A percentile compares a stretch with the other conserved stretches of the same genome.
phyloP scores from a whole-genome alignment of 2,329 filamentous ascomycete species.

The Aspergillus sp. region DNA sequence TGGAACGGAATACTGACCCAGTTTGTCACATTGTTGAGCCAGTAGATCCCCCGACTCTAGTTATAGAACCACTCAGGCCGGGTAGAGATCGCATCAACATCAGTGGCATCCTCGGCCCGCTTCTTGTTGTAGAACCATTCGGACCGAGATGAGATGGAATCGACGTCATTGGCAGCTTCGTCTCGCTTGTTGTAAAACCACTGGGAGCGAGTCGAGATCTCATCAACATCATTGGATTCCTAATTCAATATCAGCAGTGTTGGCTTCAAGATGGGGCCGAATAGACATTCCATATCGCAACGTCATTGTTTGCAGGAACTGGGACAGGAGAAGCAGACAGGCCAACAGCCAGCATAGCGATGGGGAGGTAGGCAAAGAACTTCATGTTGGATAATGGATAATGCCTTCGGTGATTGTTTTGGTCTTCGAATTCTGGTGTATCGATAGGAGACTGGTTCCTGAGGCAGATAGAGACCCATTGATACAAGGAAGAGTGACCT shows the following conservation, averaged over 20 bases:
- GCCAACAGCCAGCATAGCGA: too few species aligned
- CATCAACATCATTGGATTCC: neutral
- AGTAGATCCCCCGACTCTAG: neutral
- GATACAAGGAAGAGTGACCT: too few species aligned
- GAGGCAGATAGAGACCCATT: too few species aligned
- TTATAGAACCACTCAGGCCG: neutral
- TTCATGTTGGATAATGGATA: too few species aligned
- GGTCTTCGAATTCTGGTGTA: too few species aligned
- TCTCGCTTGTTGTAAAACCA: neutral
- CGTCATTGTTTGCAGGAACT: neutral
- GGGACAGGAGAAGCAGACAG: too few species aligned
- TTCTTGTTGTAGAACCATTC: neutral
- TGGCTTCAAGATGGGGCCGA: neutral
- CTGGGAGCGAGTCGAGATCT: neutral
- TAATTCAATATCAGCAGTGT: neutral
- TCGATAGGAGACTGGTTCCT: too few species aligned
- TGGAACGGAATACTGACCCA: neutral
- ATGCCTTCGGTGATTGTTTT: too few species aligned
- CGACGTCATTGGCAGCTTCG: neutral
- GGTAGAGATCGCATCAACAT: neutral
- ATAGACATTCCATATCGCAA: neutral
- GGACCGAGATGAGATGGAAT: neutral
- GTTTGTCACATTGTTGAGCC: neutral
- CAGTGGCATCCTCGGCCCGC: neutral
- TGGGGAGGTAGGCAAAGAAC: too few species aligned